Percentiles rank a stretch among this genome's conserved stretches.
phyloP scores from a whole-genome alignment of 1,139 yeast species.

The Candida glucosophila region DNA sequence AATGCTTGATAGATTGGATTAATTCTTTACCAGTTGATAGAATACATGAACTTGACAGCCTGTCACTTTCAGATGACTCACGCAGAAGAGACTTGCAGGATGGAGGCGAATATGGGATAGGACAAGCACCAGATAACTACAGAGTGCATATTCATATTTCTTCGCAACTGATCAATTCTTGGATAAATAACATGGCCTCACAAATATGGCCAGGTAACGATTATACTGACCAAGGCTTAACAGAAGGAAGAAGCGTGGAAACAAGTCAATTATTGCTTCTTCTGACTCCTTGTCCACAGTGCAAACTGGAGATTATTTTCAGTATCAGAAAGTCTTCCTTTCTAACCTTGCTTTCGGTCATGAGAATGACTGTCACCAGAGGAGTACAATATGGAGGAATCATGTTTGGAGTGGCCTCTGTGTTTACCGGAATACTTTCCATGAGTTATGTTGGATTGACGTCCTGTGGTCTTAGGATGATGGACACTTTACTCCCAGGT shows the following conservation, averaged over 20 bases:
- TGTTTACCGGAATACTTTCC: constrained; percentile 33
- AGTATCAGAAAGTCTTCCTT: constrained; percentile 23
- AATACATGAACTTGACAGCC: constrained; percentile 15
- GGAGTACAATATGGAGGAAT: constrained; percentile 24
- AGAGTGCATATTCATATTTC: constrained; percentile 13
- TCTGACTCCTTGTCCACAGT: constrained; percentile 36
- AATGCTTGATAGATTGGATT: constrained; percentile 38
- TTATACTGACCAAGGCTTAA: no score
- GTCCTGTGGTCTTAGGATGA: constrained; percentile 30
- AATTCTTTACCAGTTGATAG: constrained; percentile 27
- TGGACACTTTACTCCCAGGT: constrained; percentile 31
- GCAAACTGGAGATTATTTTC: constrained; percentile 30
- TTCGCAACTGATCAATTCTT: constrained; percentile 10
- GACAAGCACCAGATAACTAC: constrained; percentile 7
- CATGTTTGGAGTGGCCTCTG: constrained; percentile 31
- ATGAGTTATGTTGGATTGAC: constrained; percentile 36
- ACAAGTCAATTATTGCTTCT: constrained; percentile 10
- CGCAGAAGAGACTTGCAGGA: constrained; percentile 3
- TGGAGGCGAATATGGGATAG: constrained; percentile 8
- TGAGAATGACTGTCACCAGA: constrained; percentile 14
- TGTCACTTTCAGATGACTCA: constrained; percentile 3
- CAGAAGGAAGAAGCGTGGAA: not conserved
- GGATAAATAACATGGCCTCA: constrained; percentile 10
- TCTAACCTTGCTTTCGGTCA: constrained; percentile 14
- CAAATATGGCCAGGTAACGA: not conserved